Base-by-base conservation (phyloP, 305 asterid genomes). In the Andrographis paniculata region DNA sequence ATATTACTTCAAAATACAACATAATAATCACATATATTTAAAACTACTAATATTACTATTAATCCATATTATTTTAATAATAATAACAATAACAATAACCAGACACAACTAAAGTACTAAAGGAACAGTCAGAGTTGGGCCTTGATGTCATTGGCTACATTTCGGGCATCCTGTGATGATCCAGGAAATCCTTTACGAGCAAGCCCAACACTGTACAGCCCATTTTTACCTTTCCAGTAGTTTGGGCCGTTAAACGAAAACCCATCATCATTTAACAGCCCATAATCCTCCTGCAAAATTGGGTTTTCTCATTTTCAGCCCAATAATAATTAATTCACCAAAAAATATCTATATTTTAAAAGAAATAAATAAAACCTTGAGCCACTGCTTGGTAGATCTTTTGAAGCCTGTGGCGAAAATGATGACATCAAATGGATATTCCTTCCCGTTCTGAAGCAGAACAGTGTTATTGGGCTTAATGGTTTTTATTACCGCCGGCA, bases 391-490 rank as follows among this genome's bases (percentile, higher is more conserved):
- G 20, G 83, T 82, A 1, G 94, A 70, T 65, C 87, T 73, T 51
- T 72, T 78, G 59, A 82, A 87, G 1, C 96, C 96, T 2, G 94
- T 87, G 23, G 93, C 80, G 43, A 82, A 82, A 7, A 82, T 47
- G 20, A 82, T 67, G 10, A 51, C 82, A 35, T 82, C 93, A 49
- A 72, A 80, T 9, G 70, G 48, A 42, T 52, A 45, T 7, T 65
- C 58, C 13, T 59, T 64, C 36, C 60, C 81, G 47, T 76, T 73
- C 64, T 74, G 71, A 50, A 87, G 74, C 18, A 48, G 42, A 17
- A 69, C 84, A 18, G 16, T 9, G 14, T 68, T 68, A 14, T 68
- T 68, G 21, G 69, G 71, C 31, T 45, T 55, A 7, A 77, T 21
- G 42, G 72, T 63, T 45, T 4, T 60, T 38, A 79, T 37, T 14